Percentiles rank a stretch among this genome's conserved stretches.
phyloP scores from a whole-genome alignment of 2,329 filamentous ascomycete species.

The Pseudocercospora crystallina region DNA sequence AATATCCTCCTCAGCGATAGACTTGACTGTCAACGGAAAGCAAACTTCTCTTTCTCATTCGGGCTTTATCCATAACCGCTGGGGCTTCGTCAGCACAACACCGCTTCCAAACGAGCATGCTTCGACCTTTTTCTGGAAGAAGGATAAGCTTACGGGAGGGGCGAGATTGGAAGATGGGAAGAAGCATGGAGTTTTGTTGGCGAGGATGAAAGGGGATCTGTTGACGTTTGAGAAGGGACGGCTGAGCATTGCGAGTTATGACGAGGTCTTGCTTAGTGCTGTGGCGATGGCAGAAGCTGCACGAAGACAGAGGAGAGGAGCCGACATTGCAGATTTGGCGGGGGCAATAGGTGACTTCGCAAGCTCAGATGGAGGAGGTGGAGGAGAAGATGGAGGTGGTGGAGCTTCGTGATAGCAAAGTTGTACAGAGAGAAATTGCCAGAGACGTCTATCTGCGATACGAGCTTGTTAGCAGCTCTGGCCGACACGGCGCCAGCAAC shows the following conservation, averaged over 20 bases:
- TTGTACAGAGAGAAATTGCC: no score
- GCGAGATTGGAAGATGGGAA: constrained; percentile 23
- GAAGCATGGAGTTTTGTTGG: constrained; percentile 19
- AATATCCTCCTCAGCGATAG: constrained; percentile 19
- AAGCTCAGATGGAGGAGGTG: constrained; percentile 3
- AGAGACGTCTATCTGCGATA: no score
- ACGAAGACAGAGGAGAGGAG: constrained; percentile 17
- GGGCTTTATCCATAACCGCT: constrained; percentile 21
- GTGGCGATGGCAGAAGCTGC: constrained; percentile 28
- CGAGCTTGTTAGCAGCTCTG: no score
- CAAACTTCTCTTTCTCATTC: constrained; percentile 16
- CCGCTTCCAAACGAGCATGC: neutral
- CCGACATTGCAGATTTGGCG: constrained; percentile 17
- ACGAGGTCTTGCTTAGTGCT: constrained; percentile 25
- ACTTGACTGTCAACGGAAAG: constrained; percentile 19
- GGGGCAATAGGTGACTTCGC: constrained; percentile 20
- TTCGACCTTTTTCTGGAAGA: constrained; percentile 25
- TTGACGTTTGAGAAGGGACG: constrained; percentile 22
- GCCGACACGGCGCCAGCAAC: no score
- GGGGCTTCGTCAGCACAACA: constrained; percentile 21
- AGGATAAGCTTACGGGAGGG: constrained; percentile 18
- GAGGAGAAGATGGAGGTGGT: constrained; percentile 4
- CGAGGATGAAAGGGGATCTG: constrained; percentile 23
- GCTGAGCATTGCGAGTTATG: constrained; percentile 19
- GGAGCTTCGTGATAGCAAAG: neutral